Conservation (phyloP, 2,329 filamentous ascomycete species). For the Pestalotiopsis sp. region DNA sequence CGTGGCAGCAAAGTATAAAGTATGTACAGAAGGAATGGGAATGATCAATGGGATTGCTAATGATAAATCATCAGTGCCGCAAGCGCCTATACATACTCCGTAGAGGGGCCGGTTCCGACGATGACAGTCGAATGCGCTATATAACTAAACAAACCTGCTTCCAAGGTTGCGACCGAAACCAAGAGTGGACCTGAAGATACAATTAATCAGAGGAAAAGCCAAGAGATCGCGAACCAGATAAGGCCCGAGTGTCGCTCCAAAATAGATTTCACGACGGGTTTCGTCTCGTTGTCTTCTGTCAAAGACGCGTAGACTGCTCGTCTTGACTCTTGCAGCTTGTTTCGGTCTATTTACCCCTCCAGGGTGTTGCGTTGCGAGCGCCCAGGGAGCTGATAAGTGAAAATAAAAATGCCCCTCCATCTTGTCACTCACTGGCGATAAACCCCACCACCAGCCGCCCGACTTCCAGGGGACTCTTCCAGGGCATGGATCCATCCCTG, state of each 20-base stretch:
- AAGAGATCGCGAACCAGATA: not conserved
- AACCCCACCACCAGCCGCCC: not conserved
- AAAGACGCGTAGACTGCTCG: not conserved
- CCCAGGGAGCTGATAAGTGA: not conserved
- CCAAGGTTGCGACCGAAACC: not conserved
- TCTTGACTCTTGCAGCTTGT: not conserved
- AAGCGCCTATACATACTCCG: not conserved
- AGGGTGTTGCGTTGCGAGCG: not conserved
- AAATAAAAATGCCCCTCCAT: not conserved
- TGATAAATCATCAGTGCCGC: not conserved
- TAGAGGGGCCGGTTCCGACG: not conserved
- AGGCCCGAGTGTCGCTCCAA: not conserved
- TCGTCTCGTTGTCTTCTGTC: not conserved
- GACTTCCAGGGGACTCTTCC: not conserved
- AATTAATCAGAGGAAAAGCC: not conserved
- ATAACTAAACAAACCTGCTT: not conserved
- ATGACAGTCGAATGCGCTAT: not conserved
- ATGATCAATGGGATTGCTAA: not conserved
- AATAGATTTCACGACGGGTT: not conserved
- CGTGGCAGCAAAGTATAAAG: not conserved
- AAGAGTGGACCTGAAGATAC: not conserved
- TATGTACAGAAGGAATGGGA: not conserved
- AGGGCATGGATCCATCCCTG: not conserved
- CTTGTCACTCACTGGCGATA: not conserved
- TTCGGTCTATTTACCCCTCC: not conserved